phyloP scores from a whole-genome alignment of 106 monocot genomes.

The Iris macrosiphon region DNA sequence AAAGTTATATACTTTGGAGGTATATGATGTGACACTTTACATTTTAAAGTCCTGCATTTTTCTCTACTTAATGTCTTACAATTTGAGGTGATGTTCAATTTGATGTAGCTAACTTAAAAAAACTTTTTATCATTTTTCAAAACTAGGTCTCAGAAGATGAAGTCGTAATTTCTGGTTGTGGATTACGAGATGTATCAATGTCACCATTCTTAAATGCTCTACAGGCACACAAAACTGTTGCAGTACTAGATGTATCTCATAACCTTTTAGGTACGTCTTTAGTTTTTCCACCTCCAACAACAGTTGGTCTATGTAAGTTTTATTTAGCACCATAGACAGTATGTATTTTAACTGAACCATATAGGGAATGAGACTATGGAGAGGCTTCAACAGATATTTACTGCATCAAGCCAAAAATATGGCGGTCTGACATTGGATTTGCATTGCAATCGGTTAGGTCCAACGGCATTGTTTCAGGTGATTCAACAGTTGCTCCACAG shows the following conservation, averaged over 20 bases:
- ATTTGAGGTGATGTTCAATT: neutral
- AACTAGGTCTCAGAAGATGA: constrained; percentile 92
- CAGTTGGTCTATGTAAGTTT: neutral
- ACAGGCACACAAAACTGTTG: constrained; percentile 63
- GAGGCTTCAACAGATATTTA: constrained; percentile 72
- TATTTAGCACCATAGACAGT: neutral
- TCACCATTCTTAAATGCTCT: constrained; percentile 80
- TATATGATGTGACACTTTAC: constrained; percentile 1
- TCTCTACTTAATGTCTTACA: neutral
- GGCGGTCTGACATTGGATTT: constrained; percentile 92
- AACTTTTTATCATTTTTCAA: neutral
- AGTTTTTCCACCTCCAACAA: neutral
- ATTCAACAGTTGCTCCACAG: neutral
- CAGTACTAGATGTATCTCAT: constrained; percentile 79
- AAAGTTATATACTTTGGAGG: constrained; percentile 80
- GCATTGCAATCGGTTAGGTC: constrained; percentile 88
- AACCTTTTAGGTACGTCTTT: constrained; percentile 62
- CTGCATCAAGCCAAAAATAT: constrained; percentile 76
- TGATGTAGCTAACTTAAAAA: neutral
- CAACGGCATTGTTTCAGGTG: constrained; percentile 96
- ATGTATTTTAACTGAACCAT: neutral
- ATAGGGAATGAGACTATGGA: constrained; percentile 92
- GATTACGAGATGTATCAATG: constrained; percentile 71
- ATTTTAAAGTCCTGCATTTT: constrained; percentile 2
- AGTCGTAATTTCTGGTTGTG: constrained; percentile 68